Evolutionary conservation across 108 stramenopile species (phyloP).

Genomic region (Cyclotella distinguenda): DNA sequence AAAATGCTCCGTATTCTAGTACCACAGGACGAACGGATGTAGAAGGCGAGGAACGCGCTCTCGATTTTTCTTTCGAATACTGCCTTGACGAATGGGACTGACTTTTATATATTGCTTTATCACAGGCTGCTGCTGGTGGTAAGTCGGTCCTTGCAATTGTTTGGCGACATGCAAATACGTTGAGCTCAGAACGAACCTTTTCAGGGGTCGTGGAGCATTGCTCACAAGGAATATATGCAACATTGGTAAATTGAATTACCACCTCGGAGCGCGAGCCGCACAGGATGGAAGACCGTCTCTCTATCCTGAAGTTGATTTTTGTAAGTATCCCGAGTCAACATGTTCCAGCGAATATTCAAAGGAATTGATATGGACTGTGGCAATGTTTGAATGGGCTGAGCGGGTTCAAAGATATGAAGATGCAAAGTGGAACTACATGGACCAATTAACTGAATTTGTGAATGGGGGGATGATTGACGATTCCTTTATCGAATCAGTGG

Average conservation of each 20-base stretch:
- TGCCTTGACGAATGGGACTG: not conserved
- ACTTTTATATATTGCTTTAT: not conserved
- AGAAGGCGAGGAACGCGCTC: slow-evolving; percentile 1
- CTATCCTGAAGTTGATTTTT: slow-evolving; percentile 42
- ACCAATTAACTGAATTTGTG: slow-evolving; percentile 19
- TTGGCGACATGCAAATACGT: not conserved
- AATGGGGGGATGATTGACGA: slow-evolving; percentile 28
- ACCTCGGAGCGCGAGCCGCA: slow-evolving; percentile 35
- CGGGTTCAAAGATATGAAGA: slow-evolving; percentile 25
- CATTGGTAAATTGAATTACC: slow-evolving; percentile 49
- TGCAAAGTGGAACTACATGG: slow-evolving; percentile 16
- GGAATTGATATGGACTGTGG: slow-evolving; percentile 37
- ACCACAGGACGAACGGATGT: slow-evolving; percentile 31
- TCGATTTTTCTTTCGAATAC: not conserved
- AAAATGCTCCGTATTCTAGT: slow-evolving; percentile 15
- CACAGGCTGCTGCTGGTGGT: slow-evolving; percentile 51
- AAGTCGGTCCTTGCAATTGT: not conserved
- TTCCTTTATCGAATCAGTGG: slow-evolving; percentile 29
- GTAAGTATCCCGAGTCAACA: slow-evolving; percentile 26
- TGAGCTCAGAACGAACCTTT: too few relatives aligned
- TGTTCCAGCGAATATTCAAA: slow-evolving; percentile 19
- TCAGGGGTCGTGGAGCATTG: slow-evolving; percentile 22
- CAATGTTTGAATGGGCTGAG: slow-evolving; percentile 45
- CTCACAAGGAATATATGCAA: slow-evolving; percentile 26
- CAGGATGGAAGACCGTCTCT: slow-evolving; percentile 25